Conservation (phyloP, 2,329 filamentous ascomycete species). For the Diaporthe ampelina region DNA sequence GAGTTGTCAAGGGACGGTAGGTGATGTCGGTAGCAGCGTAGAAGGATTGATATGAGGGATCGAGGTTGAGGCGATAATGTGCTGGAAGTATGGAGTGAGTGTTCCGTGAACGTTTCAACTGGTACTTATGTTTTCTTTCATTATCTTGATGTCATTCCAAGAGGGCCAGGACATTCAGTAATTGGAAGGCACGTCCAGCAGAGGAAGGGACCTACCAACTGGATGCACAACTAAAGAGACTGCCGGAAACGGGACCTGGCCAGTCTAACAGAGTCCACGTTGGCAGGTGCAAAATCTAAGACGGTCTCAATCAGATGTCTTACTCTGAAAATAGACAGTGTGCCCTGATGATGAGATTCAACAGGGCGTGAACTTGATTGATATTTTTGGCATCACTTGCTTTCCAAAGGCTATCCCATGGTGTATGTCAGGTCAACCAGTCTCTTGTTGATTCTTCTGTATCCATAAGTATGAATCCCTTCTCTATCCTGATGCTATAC, state of each 20-base stretch:
- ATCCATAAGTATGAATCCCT: background rate
- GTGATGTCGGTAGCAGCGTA: conserved; percentile 12
- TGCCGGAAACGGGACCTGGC: background rate
- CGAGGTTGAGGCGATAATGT: conserved; percentile 4
- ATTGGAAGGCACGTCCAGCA: conserved; percentile 2
- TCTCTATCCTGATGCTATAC: conserved; percentile 16
- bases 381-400: background rate
- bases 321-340: background rate
- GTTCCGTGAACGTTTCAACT: background rate
- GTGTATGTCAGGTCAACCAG: background rate
- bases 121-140: too few species aligned
- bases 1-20: background rate
- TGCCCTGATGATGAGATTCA: background rate
- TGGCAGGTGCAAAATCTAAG: background rate
- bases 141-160: too few species aligned
- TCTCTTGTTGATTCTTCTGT: conserved; percentile 10
- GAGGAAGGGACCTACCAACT: too few species aligned
- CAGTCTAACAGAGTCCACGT: background rate
- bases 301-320: background rate
- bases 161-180: too few species aligned
- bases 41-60: background rate
- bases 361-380: fast-evolving
- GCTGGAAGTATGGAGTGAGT: background rate
- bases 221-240: background rate
- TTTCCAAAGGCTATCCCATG: background rate